Conservation (phyloP, 2,329 filamentous ascomycete species). For the Nemania serpens region DNA sequence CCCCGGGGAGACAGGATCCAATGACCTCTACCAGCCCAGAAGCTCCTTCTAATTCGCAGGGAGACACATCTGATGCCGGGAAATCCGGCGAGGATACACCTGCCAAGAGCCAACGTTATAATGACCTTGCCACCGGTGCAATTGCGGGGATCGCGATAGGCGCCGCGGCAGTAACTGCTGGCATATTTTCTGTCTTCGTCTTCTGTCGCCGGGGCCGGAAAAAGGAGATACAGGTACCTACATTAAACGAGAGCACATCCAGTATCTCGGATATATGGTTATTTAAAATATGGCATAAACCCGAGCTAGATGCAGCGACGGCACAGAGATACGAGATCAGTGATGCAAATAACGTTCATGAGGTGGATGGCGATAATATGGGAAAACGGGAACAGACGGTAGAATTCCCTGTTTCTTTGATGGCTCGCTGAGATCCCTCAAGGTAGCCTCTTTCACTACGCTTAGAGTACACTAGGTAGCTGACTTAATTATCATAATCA, state of each 20-base stretch:
- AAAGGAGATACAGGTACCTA: neutral
- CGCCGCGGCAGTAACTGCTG: neutral
- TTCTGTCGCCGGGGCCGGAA: neutral
- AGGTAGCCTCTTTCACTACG: no score
- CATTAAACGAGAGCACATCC: neutral
- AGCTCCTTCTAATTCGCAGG: neutral
- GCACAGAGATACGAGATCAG: constrained; percentile 13
- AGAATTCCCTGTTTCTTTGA: neutral
- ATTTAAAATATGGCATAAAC: constrained; percentile 3
- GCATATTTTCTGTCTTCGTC: neutral
- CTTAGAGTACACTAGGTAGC: no score
- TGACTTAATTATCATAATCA: neutral
- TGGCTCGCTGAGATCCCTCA: neutral
- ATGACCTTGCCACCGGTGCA: neutral
- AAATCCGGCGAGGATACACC: neutral
- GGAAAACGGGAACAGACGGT: neutral
- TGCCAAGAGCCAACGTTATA: neutral
- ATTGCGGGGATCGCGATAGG: constrained; percentile 18
- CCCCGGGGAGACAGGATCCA: neutral
- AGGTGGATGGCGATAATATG: constrained; percentile 8
- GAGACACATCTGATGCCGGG: neutral
- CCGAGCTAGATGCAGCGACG: constrained; percentile 4
- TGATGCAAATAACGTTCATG: constrained; percentile 1
- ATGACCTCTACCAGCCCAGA: neutral
- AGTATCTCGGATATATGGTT: neutral